Conservation (phyloP, 2,329 filamentous ascomycete genomes). For the Metarhizium robertsii region DNA sequence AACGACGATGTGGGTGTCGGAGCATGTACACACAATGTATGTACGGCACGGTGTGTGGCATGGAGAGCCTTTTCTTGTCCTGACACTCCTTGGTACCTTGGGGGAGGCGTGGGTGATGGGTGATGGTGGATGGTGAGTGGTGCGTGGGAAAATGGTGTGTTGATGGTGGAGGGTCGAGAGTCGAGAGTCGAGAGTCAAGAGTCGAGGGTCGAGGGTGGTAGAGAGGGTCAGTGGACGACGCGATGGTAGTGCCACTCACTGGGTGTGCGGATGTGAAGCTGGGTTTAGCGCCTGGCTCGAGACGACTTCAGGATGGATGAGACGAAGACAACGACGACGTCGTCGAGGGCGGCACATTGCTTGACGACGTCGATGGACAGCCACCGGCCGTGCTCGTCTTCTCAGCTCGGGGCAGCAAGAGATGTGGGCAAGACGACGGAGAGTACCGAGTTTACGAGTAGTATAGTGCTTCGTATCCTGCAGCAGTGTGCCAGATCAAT, state of each 20-base stretch:
- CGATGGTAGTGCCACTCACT: neutral
- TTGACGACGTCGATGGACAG: neutral
- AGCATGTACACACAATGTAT: neutral
- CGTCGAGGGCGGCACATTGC: neutral
- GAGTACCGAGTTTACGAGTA: too few species aligned
- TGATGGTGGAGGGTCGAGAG: neutral
- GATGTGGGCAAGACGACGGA: too few species aligned
- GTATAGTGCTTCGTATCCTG: too few species aligned
- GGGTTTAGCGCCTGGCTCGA: neutral
- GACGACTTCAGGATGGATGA: neutral
- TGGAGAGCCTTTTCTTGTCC: neutral
- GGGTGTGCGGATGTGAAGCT: slow-evolving; percentile 3
- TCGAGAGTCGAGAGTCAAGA: neutral
- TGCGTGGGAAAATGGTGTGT: neutral
- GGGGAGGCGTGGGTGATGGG: neutral
- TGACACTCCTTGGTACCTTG: neutral
- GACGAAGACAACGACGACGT: neutral
- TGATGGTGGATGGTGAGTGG: neutral
- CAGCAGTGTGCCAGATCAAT: neutral
- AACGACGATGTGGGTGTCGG: slow-evolving; percentile 2
- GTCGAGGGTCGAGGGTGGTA: neutral
- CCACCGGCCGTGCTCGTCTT: neutral
- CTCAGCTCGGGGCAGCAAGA: too few species aligned
- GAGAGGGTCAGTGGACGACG: neutral
- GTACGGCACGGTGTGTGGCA: neutral